Evolutionary conservation across 148 eudicot genomes (phyloP), one percentile per base, ranked within the genome.

Genomic region (Vaccinium myrtillus): DNA sequence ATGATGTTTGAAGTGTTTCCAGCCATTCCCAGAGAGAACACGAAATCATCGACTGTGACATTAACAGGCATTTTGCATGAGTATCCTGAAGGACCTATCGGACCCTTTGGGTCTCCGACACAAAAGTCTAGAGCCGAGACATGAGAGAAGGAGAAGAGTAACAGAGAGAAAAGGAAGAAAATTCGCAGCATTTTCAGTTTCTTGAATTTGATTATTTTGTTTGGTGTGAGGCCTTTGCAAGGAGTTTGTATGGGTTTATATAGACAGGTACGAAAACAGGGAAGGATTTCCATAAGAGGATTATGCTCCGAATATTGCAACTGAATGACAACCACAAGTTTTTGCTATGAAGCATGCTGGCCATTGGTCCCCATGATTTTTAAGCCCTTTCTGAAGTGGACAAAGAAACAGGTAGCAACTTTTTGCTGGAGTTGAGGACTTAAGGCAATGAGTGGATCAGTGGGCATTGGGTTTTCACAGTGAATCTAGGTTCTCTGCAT

Each of bases 1-100:
- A 96, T 93, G 83, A 96, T 84, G 87, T 91, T 94, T 23, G 86
- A 46, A 11, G 94, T 92, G 93, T 93, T 92, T 0, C 95, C 98
- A 0, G 91, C 83, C 2, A 15, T 49, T 13, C 77, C 93, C 2
- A 96, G 86, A 0, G 88, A 83, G 90, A 55, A 92, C 32, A 86
- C 91, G 54, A 96, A 96, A 80, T 94, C 98, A 14, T 87, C 81
- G 0, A 49, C 93, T 0, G 91, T 90, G 46, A 92, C 92, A 48
- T 79, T 86, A 4, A 88, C 54, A 2, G 83, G 85, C 5, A 69
- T 78, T 86, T 96, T 94, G 94, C 98, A 96, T 5, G 98, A 84
- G 91, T 90, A 96, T 49, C 98, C 98, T 6, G 95, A 78, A 4
- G 98, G 98, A 30, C 89, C 84, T 10, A 75, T 56, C 2, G 98